Conservation (phyloP, 176 grass and related monocot species). For the Hordeum marinum region DNA sequence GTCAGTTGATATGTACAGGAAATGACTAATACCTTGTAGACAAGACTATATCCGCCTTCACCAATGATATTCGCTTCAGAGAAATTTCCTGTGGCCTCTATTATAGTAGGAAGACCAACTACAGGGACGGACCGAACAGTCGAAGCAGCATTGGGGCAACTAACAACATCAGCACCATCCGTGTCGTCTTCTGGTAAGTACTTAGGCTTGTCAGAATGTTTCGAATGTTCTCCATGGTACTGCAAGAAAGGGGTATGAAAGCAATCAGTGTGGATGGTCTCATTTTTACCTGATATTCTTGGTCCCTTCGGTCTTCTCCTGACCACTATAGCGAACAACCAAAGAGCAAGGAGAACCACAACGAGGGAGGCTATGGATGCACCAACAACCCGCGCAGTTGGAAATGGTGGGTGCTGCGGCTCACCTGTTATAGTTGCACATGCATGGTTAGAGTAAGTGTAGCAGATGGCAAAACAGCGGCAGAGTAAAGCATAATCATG, state of each 20-base stretch:
- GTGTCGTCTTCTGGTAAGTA: background rate
- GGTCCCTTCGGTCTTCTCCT: background rate
- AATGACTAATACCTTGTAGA: background rate
- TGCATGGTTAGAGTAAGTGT: too few relatives aligned
- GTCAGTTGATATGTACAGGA: too few relatives aligned
- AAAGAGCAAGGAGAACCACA: too few relatives aligned
- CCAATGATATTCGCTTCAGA: background rate
- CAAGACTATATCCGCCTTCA: background rate
- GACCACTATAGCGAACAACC: background rate
- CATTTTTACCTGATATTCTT: background rate
- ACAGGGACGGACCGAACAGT: too few relatives aligned
- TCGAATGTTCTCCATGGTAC: background rate
- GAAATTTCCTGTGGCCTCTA: background rate
- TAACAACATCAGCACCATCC: too few relatives aligned
- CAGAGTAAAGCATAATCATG: too few relatives aligned
- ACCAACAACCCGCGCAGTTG: too few relatives aligned
- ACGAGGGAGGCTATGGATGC: too few relatives aligned
- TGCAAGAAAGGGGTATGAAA: background rate
- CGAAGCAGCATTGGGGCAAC: too few relatives aligned
- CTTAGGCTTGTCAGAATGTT: background rate
- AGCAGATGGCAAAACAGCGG: too few relatives aligned
- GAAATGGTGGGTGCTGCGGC: too few relatives aligned
- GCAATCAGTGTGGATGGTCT: background rate
- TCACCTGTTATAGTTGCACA: too few relatives aligned
- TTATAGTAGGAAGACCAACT: background rate